phyloP scores from a whole-genome alignment of 2,329 filamentous ascomycete genomes.

The Exophiala phaeomuriformis region DNA sequence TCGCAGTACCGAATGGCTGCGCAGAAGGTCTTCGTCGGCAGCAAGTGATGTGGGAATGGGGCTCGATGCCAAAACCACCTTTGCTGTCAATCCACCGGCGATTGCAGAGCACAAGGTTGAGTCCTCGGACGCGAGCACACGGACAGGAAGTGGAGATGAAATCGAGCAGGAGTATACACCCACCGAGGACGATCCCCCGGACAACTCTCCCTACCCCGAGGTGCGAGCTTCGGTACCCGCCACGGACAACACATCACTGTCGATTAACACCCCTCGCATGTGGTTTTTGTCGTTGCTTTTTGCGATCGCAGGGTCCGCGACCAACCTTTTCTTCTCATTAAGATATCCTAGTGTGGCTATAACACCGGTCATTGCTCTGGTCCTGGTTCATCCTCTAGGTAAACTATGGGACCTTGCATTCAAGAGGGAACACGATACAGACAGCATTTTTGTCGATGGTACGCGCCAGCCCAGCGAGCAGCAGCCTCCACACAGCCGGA shows the following conservation, averaged over 20 bases:
- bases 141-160: slow-evolving; percentile 27
- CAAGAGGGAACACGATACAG: slow-evolving; percentile 52
- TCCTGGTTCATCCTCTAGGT: slow-evolving; percentile 77
- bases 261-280: slow-evolving; percentile 78
- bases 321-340: slow-evolving; percentile 81
- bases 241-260: slow-evolving; percentile 67
- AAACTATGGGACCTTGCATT: slow-evolving; percentile 68
- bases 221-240: slow-evolving; percentile 73
- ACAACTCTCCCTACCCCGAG: slow-evolving; percentile 54
- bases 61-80: slow-evolving; percentile 31
- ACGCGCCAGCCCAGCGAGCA: slow-evolving; percentile 39
- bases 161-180: slow-evolving; percentile 32
- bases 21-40: slow-evolving; percentile 28
- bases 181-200: slow-evolving; percentile 32
- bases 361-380: slow-evolving; percentile 76
- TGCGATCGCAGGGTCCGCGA: slow-evolving; percentile 71
- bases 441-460: slow-evolving; percentile 54
- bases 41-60: slow-evolving; percentile 32
- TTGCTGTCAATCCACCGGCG: slow-evolving; percentile 23
- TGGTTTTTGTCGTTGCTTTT: slow-evolving; percentile 75
- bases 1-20: slow-evolving; percentile 15
- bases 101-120: slow-evolving; percentile 21
- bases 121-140: slow-evolving; percentile 28
- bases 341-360: slow-evolving; percentile 87
- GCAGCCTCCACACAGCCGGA: slow-evolving; percentile 18